Evolutionary conservation across 2,329 filamentous ascomycete species (phyloP).

Genomic region (Colletotrichum sp.): DNA sequence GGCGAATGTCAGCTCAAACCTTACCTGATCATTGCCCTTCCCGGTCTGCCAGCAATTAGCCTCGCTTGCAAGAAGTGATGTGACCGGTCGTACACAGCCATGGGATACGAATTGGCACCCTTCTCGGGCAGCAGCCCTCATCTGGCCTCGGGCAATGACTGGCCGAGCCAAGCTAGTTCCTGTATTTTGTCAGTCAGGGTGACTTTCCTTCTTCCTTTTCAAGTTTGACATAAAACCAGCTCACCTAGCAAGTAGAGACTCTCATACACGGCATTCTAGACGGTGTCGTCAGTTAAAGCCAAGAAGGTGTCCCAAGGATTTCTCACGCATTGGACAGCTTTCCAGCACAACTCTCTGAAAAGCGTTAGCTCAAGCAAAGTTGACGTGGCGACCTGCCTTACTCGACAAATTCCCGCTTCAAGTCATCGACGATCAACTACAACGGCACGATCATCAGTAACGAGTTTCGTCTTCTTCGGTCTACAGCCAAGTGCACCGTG

Average conservation of each 20-base stretch:
- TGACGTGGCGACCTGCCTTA: background rate
- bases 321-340: constrained; percentile 66
- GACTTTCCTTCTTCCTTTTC: background rate
- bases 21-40: constrained; percentile 35
- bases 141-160: constrained; percentile 69
- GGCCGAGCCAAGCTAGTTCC: constrained; percentile 68
- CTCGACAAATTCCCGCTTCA: constrained; percentile 75
- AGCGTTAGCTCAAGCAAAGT: background rate
- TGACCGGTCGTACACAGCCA: constrained; percentile 44
- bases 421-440: constrained; percentile 60
- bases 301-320: background rate
- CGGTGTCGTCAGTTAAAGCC: background rate
- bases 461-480: too few species aligned
- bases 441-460: background rate
- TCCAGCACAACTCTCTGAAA: constrained; percentile 70
- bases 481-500: background rate
- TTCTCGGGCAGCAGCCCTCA: constrained; percentile 35
- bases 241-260: constrained; percentile 51
- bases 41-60: background rate
- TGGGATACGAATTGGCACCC: constrained; percentile 46
- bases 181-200: background rate
- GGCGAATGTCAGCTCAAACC: constrained; percentile 43
- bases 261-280: constrained; percentile 53
- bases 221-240: constrained; percentile 26
- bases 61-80: background rate